These are phyloP conservation scores for Xerocomellus chrysenteron DNA, from an alignment of 768 basidiomycete genomes.

Conservation along the genomic window DNA sequence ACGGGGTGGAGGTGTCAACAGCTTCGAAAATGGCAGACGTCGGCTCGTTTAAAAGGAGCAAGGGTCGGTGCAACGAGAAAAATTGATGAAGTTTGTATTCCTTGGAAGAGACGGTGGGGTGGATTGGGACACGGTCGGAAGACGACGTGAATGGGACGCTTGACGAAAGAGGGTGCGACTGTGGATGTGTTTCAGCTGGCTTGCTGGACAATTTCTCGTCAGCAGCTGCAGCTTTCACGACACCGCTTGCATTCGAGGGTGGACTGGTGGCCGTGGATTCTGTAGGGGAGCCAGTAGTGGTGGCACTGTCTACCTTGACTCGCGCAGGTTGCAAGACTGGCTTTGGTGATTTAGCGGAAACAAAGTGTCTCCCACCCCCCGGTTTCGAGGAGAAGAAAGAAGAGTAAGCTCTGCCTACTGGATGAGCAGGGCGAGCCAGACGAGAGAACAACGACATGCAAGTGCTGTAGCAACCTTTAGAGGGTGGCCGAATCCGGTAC, in stretches of 20 bases:
- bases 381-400: constrained; percentile 80
- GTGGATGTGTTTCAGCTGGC: constrained; percentile 22
- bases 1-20: constrained; percentile 14
- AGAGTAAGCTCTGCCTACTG: constrained; percentile 61
- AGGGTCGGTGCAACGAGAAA: constrained; percentile 78
- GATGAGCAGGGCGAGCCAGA: constrained; percentile 46
- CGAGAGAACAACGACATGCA: constrained; percentile 54
- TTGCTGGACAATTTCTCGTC: constrained; percentile 32
- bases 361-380: constrained; percentile 73
- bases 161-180: constrained; percentile 17
- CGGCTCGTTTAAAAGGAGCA: constrained; percentile 67
- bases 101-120: constrained; percentile 59
- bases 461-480: background rate
- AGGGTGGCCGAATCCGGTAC: too few species aligned
- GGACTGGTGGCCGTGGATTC: constrained; percentile 23
- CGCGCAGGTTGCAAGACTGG: constrained; percentile 37
- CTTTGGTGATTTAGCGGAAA: constrained; percentile 66
- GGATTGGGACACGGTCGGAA: constrained; percentile 29
- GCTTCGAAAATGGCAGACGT: constrained; percentile 53
- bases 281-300: constrained; percentile 30
- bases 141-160: constrained; percentile 12
- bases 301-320: constrained; percentile 42
- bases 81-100: constrained; percentile 83
- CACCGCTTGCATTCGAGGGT: constrained; percentile 10
- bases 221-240: constrained; percentile 15